Evolutionary conservation across 345 rosid species (phyloP).

Genomic region (Iberis pinnata): DNA sequence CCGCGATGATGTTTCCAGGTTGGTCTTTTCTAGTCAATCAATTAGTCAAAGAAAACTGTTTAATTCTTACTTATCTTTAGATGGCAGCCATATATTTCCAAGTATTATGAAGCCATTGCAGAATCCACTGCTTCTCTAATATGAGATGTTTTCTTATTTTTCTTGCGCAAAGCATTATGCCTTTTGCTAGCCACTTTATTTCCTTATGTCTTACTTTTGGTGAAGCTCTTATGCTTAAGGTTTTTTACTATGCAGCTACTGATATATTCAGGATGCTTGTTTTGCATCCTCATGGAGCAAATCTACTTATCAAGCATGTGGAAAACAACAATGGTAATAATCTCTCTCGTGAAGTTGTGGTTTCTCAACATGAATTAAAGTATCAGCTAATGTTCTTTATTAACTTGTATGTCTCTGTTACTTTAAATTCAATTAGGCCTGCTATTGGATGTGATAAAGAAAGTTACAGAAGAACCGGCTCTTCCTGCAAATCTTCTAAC

Average conservation of each 20-base stretch:
- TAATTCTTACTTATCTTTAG: too few relatives aligned
- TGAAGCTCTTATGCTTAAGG: not conserved
- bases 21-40: constrained; percentile 22
- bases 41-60: too few relatives aligned
- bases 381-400: constrained; percentile 11
- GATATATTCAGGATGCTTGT: constrained; percentile 78
- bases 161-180: too few relatives aligned
- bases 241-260: constrained; percentile 50
- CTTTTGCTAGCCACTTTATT: too few relatives aligned
- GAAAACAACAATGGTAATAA: constrained; percentile 55
- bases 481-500: constrained; percentile 81
- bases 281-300: constrained; percentile 90
- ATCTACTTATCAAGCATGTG: constrained; percentile 48
- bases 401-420: constrained; percentile 10
- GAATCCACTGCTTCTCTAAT: too few relatives aligned
- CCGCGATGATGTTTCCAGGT: constrained; percentile 86
- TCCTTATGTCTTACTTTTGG: too few relatives aligned
- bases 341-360: constrained; percentile 3
- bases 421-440: constrained; percentile 35
- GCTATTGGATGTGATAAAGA: constrained; percentile 53
- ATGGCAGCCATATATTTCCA: too few relatives aligned
- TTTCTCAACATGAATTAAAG: constrained; percentile 1
- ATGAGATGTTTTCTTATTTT: too few relatives aligned
- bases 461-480: constrained; percentile 43
- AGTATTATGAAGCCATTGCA: too few relatives aligned